Base-by-base conservation (phyloP, 768 basidiomycete species). In the Panus rudis region DNA sequence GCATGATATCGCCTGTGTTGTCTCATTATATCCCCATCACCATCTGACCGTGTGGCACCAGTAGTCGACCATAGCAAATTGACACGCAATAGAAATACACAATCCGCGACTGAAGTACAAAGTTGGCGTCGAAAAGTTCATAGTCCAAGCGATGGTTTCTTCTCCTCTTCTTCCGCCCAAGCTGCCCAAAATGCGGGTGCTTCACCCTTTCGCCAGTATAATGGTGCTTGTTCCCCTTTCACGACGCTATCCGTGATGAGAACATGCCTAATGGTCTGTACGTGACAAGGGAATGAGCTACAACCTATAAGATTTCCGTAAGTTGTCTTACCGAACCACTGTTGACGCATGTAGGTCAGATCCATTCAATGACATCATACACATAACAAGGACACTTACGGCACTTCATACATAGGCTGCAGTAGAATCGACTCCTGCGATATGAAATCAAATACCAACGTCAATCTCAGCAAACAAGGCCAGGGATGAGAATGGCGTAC, bases 401-500 rank as follows among this genome's bases (percentile, higher is more conserved):
- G 89, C 35, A 82, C 83, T 68, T 91, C 86, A 57, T 89, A 94
- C 92, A 96, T 96, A 0, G 90, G 72, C 38, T 97, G 91, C 37
- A 93, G 67, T 39, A 98, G 65, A 3, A 93, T 59, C 17, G 72
- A 61, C 65, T 96, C 93, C 87, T 90, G 53, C 6, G 26, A 33
- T 39, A n/a, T 37, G 48, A 30, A 34, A 40, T 35, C 44, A 46
- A 31, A 13, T 41, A 40, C 2, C 21, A 32, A 17, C 22, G 23
- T 37, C 31, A 19, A 39, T 24, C 25, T 30, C 12, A 11, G 25
- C 31, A 37, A 42, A 26, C 13, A 1, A 10, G 10, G 57, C 69
- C 49, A 37, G 14, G 16, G 4, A 10, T 26, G 5, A 26, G n/a
- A n/a, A n/a, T 20, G 1, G 47, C 60, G 10, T 43, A 84, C 88